A percentile compares a stretch with the other conserved stretches of the same genome.
Conservation (phyloP, 2,329 filamentous ascomycete genomes). For the Ophiostoma ips region DNA sequence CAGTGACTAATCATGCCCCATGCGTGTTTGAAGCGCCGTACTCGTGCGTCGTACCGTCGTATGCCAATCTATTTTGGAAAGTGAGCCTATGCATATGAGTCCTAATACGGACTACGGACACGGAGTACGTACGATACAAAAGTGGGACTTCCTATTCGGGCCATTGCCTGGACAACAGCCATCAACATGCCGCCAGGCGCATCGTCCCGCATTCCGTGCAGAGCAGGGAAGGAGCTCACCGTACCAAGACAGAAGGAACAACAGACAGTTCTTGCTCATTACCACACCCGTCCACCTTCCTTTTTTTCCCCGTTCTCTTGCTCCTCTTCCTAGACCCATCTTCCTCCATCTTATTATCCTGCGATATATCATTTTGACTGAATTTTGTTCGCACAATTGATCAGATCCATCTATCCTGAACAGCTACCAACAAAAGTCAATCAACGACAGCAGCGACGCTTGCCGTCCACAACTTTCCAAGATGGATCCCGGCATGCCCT, state of each 20-base stretch:
- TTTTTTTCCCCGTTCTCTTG: not conserved
- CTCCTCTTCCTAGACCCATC: not conserved
- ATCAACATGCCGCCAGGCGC: conserved; percentile 5
- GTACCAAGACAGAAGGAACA: not conserved
- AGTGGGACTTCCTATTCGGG: not conserved
- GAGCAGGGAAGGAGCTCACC: not conserved
- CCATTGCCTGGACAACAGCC: conserved; percentile 5
- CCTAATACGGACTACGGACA: too few species aligned
- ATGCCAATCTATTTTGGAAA: too few species aligned
- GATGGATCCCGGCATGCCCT: conserved; percentile 39
- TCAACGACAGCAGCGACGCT: not conserved
- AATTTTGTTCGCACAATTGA: too few species aligned
- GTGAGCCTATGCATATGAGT: too few species aligned
- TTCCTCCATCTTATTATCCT: not conserved
- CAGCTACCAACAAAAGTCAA: not conserved
- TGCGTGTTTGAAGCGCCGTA: too few species aligned
- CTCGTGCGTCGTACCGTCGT: too few species aligned
- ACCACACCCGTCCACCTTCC: not conserved
- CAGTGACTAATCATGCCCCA: too few species aligned
- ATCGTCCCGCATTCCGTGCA: conserved; percentile 1
- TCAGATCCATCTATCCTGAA: too few species aligned
- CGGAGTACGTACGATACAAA: not conserved
- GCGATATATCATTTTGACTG: too few species aligned
- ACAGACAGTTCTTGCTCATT: not conserved
- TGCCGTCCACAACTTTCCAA: not conserved